These are phyloP conservation scores for Clavariopsis aquatica DNA, from an alignment of 495 filamentous ascomycete species.

Conservation along the genomic window DNA sequence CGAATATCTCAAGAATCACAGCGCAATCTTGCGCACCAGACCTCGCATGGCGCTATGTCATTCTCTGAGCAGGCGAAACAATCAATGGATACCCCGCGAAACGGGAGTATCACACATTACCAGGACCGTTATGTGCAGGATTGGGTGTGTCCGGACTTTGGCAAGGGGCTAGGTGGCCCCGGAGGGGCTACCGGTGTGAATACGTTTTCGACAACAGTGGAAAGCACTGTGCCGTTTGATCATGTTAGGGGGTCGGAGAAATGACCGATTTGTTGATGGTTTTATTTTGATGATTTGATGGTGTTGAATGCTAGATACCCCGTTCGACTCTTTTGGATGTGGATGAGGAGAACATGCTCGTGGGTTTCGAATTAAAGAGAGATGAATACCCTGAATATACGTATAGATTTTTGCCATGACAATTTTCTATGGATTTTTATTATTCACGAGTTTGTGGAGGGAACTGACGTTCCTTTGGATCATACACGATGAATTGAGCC, in stretches of 20 bases:
- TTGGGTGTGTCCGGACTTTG: slow-evolving; percentile 30
- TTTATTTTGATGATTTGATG: not conserved
- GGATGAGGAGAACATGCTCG: too few species aligned
- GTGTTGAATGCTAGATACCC: slow-evolving; percentile 1
- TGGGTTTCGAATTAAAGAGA: too few species aligned
- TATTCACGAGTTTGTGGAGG: too few species aligned
- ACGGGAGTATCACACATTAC: slow-evolving; percentile 17
- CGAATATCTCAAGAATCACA: slow-evolving; percentile 14
- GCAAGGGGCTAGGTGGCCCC: not conserved
- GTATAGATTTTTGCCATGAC: too few species aligned
- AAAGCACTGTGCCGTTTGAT: slow-evolving; percentile 31
- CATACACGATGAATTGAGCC: too few species aligned
- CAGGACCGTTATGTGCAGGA: slow-evolving; percentile 23
- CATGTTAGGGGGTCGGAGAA: slow-evolving; percentile 29
- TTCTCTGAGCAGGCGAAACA: not conserved
- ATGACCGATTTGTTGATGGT: not conserved
- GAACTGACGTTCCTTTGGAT: too few species aligned
- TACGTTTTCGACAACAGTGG: slow-evolving; percentile 29
- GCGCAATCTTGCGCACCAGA: slow-evolving; percentile 17
- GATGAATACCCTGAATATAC: too few species aligned
- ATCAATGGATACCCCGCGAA: not conserved
- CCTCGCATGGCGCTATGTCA: not conserved
- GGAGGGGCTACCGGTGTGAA: not conserved
- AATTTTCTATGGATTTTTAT: too few species aligned
- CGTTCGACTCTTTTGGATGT: not conserved